Percentiles rank a stretch among this genome's conserved stretches.
Conservation (phyloP, 2,329 filamentous ascomycete species). For the Fusarium sp. region DNA sequence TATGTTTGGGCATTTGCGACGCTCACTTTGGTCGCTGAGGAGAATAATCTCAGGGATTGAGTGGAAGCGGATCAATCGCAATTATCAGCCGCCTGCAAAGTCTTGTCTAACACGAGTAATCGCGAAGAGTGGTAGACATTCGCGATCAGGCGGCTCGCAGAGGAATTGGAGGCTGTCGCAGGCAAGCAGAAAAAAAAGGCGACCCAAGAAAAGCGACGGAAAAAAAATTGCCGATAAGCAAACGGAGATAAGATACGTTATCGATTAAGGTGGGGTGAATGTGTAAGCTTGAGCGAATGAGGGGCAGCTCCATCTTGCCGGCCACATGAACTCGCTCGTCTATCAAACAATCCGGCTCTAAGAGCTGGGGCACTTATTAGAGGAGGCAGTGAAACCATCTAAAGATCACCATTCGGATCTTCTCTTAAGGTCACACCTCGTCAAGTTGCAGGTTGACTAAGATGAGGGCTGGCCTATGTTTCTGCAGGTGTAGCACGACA, state of each 20-base stretch:
- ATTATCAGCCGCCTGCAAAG: not conserved
- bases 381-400: constrained; percentile 4
- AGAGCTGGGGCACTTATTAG: not conserved
- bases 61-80: not conserved
- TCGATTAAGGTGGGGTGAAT: constrained; percentile 41
- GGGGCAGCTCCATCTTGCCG: constrained; percentile 3
- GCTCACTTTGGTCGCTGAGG: not conserved
- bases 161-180: constrained; percentile 47
- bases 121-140: constrained; percentile 26
- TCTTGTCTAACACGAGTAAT: constrained; percentile 16
- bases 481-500: not conserved
- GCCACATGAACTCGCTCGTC: not conserved
- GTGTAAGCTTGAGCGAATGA: constrained; percentile 23
- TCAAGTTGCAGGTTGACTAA: not conserved
- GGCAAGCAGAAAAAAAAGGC: constrained; percentile 40
- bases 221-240: constrained; percentile 47
- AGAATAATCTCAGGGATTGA: constrained; percentile 2
- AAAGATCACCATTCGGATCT: not conserved
- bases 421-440: not conserved
- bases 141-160: constrained; percentile 34
- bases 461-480: not conserved
- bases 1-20: constrained; percentile 3
- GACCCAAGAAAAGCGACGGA: constrained; percentile 5
- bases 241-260: constrained; percentile 39
- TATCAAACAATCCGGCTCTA: not conserved